A percentile compares a stretch with the other conserved stretches of the same genome.
phyloP scores from a whole-genome alignment of 805 yeast species.

The Saccharomycopsis fermentans region DNA sequence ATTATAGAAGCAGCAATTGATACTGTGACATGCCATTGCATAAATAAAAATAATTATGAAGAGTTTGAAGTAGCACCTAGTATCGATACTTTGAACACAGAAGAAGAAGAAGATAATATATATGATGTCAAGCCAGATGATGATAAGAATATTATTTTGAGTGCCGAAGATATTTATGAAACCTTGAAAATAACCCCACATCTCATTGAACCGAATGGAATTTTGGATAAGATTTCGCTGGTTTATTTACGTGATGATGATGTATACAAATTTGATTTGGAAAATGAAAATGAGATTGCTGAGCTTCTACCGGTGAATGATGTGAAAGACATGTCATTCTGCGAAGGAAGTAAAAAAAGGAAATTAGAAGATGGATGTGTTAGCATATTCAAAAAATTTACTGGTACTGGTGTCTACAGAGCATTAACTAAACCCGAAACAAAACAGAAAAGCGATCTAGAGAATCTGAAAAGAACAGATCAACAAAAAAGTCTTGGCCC shows the following conservation, averaged over 20 bases:
- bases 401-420: neutral
- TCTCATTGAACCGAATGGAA: conserved; percentile 58
- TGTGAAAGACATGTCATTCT: neutral
- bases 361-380: conserved; percentile 7
- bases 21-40: conserved; percentile 51
- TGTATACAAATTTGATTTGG: conserved; percentile 22
- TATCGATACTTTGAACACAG: conserved; percentile 8
- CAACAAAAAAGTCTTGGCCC: neutral
- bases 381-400: neutral
- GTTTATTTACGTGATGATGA: conserved; percentile 52
- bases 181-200: conserved; percentile 57
- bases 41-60: conserved; percentile 32
- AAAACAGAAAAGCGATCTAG: conserved; percentile 29
- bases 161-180: conserved; percentile 58
- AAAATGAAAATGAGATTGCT: conserved; percentile 23
- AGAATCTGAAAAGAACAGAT: neutral
- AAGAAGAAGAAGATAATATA: conserved; percentile 4
- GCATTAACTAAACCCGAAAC: neutral
- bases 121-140: conserved; percentile 21
- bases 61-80: conserved; percentile 13
- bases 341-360: conserved; percentile 2
- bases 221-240: conserved; percentile 39
- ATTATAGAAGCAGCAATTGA: conserved; percentile 68
- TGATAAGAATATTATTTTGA: conserved; percentile 30
- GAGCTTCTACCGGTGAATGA: conserved; percentile 22